Evolutionary conservation across 331 rosid genomes (phyloP), one percentile per base, ranked within the genome.

Genomic region (Quercus lobata): DNA sequence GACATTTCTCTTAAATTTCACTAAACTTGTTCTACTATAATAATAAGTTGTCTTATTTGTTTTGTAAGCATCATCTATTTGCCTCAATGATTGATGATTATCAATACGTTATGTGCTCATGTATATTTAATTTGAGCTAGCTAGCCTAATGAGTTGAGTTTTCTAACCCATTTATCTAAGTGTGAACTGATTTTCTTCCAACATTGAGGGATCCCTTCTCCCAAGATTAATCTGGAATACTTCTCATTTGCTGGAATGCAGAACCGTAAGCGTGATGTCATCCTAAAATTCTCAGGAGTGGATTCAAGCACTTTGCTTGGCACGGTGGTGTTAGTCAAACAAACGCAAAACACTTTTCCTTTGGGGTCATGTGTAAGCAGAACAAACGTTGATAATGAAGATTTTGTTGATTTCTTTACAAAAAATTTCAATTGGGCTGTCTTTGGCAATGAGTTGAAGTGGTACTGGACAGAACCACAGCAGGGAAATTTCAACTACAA

Each of bases 401-500:
- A 96, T 82, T 93, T 90, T 75, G 90, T 92, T 10, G 76, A 84
- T 71, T 96, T 96, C 84, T 92, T 91, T n/a, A 76, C 83, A 80
- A 88, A 96, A 73, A 90, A 93, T 81, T 96, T 96, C 82, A 96
- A 96, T 85, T 96, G 99, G 99, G 98, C 97, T 10, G 98, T 96
- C 73, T 96, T 96, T 79, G 99, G 98, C 21, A 96, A 96, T 74
- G 99, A 96, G 84, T 79, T 96, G 85, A 96, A 96, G 85, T 96
- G 98, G 99, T 96, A 89, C 74, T 96, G 97, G 99, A 96, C 98
- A 1, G 99, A 96, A 74, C 77, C 98, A 25, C 97, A 93, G 22
- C 84, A 85, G 72, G 99, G 98, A 24, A 93, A 79, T 2, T 76
- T 96, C 35, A 93, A 93, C 83, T 96, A 96, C 81, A 88, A 85